phyloP scores from a whole-genome alignment of 164 flowering plant species.

The Vitis labrusca region DNA sequence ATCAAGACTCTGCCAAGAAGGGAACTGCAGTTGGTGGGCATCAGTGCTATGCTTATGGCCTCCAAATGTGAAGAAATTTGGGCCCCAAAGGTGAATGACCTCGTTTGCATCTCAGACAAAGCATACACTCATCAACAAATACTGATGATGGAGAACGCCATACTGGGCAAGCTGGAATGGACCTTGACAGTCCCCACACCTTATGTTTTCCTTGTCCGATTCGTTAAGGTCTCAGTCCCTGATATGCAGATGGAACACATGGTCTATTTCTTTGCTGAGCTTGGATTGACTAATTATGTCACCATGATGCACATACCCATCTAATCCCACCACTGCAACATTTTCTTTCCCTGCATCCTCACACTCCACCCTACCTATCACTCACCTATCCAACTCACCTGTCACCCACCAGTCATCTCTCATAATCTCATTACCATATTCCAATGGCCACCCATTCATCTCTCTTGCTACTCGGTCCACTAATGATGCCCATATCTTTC shows the following conservation, averaged over 20 bases:
- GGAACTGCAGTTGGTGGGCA: slow-evolving; percentile 80
- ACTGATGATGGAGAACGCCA: slow-evolving; percentile 73
- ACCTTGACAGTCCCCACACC: slow-evolving; percentile 81
- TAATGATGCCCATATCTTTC: no score
- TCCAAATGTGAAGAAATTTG: slow-evolving; percentile 96
- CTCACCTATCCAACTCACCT: no score
- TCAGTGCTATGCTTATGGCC: slow-evolving; percentile 81
- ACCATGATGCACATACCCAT: slow-evolving; percentile 51
- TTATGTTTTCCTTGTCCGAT: slow-evolving; percentile 79
- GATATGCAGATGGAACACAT: slow-evolving; percentile 67
- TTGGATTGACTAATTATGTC: slow-evolving; percentile 72
- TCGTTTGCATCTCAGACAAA: slow-evolving; percentile 73
- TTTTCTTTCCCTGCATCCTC: no score
- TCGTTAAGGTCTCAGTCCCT: slow-evolving; percentile 70
- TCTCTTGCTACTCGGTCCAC: no score
- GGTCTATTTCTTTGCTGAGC: slow-evolving; percentile 69
- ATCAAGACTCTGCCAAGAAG: slow-evolving; percentile 45
- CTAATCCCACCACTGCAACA: slow-evolving; percentile 7
- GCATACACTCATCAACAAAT: slow-evolving; percentile 65
- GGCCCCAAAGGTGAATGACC: slow-evolving; percentile 93
- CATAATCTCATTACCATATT: no score
- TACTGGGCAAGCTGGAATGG: slow-evolving; percentile 85
- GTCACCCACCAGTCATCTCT: no score
- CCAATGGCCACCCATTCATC: no score
- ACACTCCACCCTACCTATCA: no score